Evolutionary conservation across 2,329 filamentous ascomycete genomes (phyloP), one percentile per base, ranked within the genome.

Genomic region (Colletotrichum abscissum): DNA sequence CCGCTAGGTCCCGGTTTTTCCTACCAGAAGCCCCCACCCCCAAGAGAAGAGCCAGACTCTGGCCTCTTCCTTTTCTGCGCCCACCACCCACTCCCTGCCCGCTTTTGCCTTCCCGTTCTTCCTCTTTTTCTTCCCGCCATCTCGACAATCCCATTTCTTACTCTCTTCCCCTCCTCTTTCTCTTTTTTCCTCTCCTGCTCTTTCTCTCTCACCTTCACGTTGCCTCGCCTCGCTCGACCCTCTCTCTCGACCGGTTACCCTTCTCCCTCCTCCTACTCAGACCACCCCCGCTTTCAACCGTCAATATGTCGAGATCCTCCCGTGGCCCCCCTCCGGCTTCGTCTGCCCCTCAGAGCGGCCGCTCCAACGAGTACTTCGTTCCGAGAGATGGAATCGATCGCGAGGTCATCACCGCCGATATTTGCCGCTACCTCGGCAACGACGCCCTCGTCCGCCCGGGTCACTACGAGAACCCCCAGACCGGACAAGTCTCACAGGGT

Each of bases 371-470:
- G 84, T 95, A 95, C 82, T 95, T 95, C 82, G 91, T 95, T 68
- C 92, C 92, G 58, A 91, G 92, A 79, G 92, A 95, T 82, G 93
- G 93, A 80, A 95, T 95, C 83, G 93, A 94, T 82, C 91, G 93
- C 78, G 93, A 95, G 83, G 93, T 95, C 79, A 95, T 95, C 83
- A 94, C 94, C 75, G 92, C 93, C 81, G 93, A 95, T 82, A 94
- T 95, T 77, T 95, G 93, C 86, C 92, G 93, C 80, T 95, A 95
- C 82, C 88, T 95, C 77, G 93, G 93, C 79, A 94, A 94, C 82
- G 93, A 95, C 86, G 93, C 93, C 77, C 88, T 94, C 79, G 93
- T 94, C 80, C 92, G 92, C 80, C 93, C 93, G 73, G 92, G 92
- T 79, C 90, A 89, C 78, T 92, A 93, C 83, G 90, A 93, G 88